Percentiles rank a stretch among this genome's conserved stretches.
Conservation (phyloP, 2,329 filamentous ascomycete genomes). For the Capronia coronata region DNA sequence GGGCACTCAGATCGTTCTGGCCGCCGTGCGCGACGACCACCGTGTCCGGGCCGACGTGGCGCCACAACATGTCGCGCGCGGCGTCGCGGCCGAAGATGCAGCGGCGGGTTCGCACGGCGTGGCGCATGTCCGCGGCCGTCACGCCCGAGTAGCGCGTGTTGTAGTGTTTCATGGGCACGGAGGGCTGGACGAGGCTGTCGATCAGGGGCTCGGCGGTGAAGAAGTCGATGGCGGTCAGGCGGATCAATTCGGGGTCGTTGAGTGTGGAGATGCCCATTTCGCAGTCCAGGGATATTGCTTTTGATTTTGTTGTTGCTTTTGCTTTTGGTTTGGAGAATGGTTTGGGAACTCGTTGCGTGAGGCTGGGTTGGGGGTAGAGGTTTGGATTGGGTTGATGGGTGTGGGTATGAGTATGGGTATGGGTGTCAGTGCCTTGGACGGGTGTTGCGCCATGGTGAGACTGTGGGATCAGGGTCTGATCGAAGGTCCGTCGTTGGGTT, state of each 20-base stretch:
- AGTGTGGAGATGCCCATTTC: constrained; percentile 48
- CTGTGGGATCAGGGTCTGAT: too few relatives aligned
- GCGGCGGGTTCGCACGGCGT: constrained; percentile 31
- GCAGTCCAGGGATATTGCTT: constrained; percentile 47
- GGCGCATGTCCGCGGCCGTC: constrained; percentile 35
- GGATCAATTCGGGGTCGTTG: constrained; percentile 48
- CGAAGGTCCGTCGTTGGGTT: too few relatives aligned
- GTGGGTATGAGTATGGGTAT: too few relatives aligned
- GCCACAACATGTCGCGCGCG: constrained; percentile 41
- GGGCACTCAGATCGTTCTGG: constrained; percentile 38
- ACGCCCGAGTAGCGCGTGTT: constrained; percentile 50
- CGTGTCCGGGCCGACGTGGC: constrained; percentile 43
- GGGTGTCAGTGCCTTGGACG: too few relatives aligned
- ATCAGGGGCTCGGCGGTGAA: constrained; percentile 44
- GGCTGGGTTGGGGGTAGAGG: too few relatives aligned
- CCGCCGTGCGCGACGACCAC: constrained; percentile 46
- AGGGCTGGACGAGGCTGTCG: constrained; percentile 47
- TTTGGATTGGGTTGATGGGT: too few relatives aligned
- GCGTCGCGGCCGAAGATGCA: constrained; percentile 22
- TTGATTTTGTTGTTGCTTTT: neutral
- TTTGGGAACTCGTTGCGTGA: neutral
- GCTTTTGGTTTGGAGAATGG: neutral
- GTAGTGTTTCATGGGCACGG: constrained; percentile 43
- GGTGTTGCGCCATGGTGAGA: too few relatives aligned
- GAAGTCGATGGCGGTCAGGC: constrained; percentile 48